Evolutionary conservation across 805 yeast species (phyloP), one percentile per base, ranked within the genome.

Genomic region (Kodamaea sagamina): DNA sequence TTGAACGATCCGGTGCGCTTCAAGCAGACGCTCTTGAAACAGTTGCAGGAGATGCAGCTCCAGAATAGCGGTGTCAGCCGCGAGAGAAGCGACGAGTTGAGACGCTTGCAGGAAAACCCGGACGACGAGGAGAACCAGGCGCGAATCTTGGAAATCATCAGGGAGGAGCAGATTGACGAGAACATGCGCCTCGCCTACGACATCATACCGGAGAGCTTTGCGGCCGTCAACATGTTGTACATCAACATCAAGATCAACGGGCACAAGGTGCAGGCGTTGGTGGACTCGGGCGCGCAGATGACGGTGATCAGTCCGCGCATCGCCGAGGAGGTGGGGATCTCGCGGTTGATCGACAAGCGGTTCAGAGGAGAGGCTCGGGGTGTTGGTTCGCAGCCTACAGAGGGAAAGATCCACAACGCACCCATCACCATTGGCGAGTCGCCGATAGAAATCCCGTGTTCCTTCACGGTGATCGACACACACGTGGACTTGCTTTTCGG

Each of bases 201-300:
- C 46, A 81, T 83, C 41, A 80, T 92, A 4, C 99, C 99, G 0
- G 99, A 93, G 61, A 75, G 86, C 27, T 93, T 93, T 65, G 83
- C 89, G 0, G 64, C 76, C 0, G 95, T 92, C 3, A 78, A 78
- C 24, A 89, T 93, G 96, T 74, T 93, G 29, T 92, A 84, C 63
- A 81, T 93, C 11, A 74, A 81, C 43, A 73, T 89, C 31, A 83
- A 79, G 51, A 84, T 92, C 27, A 90, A 93, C 55, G 92, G 93
- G 1, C 72, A 75, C 36, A 81, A 83, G 16, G 84, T 89, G 2
- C 87, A 87, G 59, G 98, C 98, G 0, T 89, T 93, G 68, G 95
- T 93, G 4, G 99, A 93, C 61, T 81, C 97, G 0, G 99, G 99
- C 2, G 98, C 99, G 0, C 97, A 89, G 62, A 71, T 80, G 21